phyloP scores from a whole-genome alignment of 164 flowering plant genomes.

The grape (Vitis vinifera) region DNA sequence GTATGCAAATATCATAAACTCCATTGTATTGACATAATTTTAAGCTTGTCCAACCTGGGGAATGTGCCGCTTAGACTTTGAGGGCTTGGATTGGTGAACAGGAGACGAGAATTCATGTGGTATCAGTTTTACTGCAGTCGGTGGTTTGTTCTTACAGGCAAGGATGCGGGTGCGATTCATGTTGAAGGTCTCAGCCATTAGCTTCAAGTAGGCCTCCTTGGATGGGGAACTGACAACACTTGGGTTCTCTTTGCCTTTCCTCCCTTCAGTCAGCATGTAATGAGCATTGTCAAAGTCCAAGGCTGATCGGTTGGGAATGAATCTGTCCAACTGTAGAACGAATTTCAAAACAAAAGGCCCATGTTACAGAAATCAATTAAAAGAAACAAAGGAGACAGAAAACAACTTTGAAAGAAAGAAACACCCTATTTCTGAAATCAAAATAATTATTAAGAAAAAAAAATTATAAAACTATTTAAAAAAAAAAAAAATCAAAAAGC shows the following conservation, averaged over 20 bases:
- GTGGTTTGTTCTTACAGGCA: slow-evolving; percentile 26
- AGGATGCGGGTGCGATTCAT: slow-evolving; percentile 22
- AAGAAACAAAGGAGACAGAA: too few relatives aligned
- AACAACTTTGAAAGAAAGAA: too few relatives aligned
- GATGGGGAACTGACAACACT: slow-evolving; percentile 17
- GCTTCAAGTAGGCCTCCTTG: slow-evolving; percentile 19
- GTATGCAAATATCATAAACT: not conserved
- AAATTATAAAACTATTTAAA: too few relatives aligned
- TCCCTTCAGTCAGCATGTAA: slow-evolving; percentile 28
- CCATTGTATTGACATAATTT: not conserved
- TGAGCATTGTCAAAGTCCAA: slow-evolving; percentile 34
- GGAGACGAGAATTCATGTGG: slow-evolving; percentile 8
- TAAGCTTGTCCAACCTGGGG: slow-evolving; percentile 14
- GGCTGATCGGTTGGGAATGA: slow-evolving; percentile 36
- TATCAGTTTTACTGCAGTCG: slow-evolving; percentile 4
- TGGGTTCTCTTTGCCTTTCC: slow-evolving; percentile 14
- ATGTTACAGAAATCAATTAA: not conserved
- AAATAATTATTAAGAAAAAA: too few relatives aligned
- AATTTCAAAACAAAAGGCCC: not conserved
- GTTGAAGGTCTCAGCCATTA: slow-evolving; percentile 15
- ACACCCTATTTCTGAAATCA: too few relatives aligned
- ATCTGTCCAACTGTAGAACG: slow-evolving; percentile 31
- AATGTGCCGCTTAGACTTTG: slow-evolving; percentile 17
- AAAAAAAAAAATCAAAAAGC: too few relatives aligned
- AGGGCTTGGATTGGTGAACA: not conserved